Evolutionary conservation across 2,329 filamentous ascomycete genomes (phyloP).

Genomic region (Aureobasidium leucospermi): DNA sequence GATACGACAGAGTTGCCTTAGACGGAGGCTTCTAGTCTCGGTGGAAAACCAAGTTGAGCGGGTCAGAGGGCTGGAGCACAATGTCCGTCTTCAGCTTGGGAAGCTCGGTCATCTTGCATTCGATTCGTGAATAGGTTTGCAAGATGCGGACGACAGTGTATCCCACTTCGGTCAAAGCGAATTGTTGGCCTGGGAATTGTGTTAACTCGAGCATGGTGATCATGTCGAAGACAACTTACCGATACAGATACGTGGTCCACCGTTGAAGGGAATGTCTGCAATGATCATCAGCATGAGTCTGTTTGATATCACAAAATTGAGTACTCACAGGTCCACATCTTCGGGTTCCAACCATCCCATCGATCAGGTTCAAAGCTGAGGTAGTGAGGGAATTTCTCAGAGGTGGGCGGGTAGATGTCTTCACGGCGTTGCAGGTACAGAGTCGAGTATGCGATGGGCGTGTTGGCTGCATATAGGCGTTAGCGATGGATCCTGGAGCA

Average conservation of each 20-base stretch:
- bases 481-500: neutral
- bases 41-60: neutral
- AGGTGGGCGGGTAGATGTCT: conserved; percentile 41
- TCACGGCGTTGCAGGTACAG: conserved; percentile 42
- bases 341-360: conserved; percentile 44
- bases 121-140: conserved; percentile 37
- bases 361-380: conserved; percentile 41
- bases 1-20: neutral
- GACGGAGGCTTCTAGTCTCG: neutral
- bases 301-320: conserved; percentile 1
- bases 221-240: neutral
- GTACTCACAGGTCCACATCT: conserved; percentile 36
- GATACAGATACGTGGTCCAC: conserved; percentile 43
- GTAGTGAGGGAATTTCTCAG: conserved; percentile 32
- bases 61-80: conserved; percentile 38
- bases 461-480: conserved; percentile 26
- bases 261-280: conserved; percentile 39
- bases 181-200: conserved; percentile 35
- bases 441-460: conserved; percentile 40
- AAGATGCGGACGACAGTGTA: conserved; percentile 42
- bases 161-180: conserved; percentile 44
- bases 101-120: conserved; percentile 31
- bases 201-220: neutral
- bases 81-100: conserved; percentile 41
- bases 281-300: neutral